phyloP scores from a whole-genome alignment of 2,329 filamentous ascomycete genomes.

The Zymoseptoria ardabiliae region DNA sequence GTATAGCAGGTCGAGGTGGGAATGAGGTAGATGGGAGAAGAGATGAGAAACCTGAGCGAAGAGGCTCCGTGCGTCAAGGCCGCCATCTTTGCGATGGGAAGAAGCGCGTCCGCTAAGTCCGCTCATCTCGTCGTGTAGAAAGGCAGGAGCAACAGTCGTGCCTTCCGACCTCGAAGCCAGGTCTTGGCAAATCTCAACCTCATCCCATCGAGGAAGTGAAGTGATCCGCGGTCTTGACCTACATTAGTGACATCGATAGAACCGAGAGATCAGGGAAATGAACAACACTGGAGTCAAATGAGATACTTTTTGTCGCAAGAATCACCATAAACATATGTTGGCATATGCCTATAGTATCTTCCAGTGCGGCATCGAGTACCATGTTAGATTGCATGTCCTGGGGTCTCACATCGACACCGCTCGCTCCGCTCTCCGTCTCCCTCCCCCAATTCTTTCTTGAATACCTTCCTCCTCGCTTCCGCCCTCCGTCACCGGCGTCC shows the following conservation, averaged over 20 bases:
- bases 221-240: neutral
- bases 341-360: neutral
- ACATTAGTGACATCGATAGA: neutral
- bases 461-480: conserved; percentile 14
- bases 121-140: neutral
- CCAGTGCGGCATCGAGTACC: neutral
- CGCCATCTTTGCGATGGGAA: neutral
- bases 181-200: neutral
- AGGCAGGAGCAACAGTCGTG: neutral
- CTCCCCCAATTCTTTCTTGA: conserved; percentile 18
- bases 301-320: neutral
- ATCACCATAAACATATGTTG: neutral
- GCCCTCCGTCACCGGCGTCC: conserved; percentile 16
- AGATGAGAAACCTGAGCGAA: neutral
- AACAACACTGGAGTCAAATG: neutral
- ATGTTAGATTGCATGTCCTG: conserved; percentile 1
- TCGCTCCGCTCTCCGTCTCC: conserved; percentile 16
- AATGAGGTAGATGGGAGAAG: neutral
- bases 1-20: neutral
- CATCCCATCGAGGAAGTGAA: neutral
- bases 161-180: neutral
- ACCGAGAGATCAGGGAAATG: neutral
- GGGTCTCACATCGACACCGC: conserved; percentile 17
- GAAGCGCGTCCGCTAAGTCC: neutral
- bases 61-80: neutral